Evolutionary conservation across 2,329 filamentous ascomycete genomes (phyloP), one percentile per base, ranked within the genome.

Genomic region (Beauveria varroae): DNA sequence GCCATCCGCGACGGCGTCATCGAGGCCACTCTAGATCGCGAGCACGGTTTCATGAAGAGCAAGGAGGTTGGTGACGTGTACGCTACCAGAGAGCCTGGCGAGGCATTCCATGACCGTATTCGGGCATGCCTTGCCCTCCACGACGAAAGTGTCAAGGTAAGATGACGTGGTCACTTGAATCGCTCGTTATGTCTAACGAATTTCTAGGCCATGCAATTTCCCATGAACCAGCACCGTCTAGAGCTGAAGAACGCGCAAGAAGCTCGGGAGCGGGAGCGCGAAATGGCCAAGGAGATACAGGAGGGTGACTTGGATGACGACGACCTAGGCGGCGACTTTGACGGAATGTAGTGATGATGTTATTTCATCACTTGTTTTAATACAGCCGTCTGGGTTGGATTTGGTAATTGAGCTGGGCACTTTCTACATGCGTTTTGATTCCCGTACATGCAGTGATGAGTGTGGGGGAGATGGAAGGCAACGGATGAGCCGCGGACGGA

Each of bases 211-310:
- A 99, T 99, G 95, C 87, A 95, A 60, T 99, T 98, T 78, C 95
- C 95, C 2, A 98, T 98, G 93, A 97, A 99, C 79, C 95, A 98
- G 76, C 95, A 99, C 77, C 86, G 95, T 20, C 82, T 98, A 61
- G 95, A 99, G 77, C 83, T 99, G 61, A 98, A 97, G 84, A 98
- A 96, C 70, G 95, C 95, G 0, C 93, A 98, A 75, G 96, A 99
- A 77, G 95, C 95, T n/a, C 85, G 95, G 56, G 95, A 99, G 75
- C 85, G 95, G 22, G 95, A 99, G 80, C 85, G 95, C 20, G 95
- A 99, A 77, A 86, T 99, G 81, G 95, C 93, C 65, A 98, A 98
- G 82, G 95, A 99, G 81, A 98, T 99, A 72, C 91, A 96, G 76
- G 95, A 98, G 67, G 95, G 93, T 22, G 95, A 99, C 71, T 83